A percentile compares a stretch with the other conserved stretches of the same genome.
Evolutionary conservation across 805 yeast species (phyloP).

Genomic region (Saturnispora saitoi): DNA sequence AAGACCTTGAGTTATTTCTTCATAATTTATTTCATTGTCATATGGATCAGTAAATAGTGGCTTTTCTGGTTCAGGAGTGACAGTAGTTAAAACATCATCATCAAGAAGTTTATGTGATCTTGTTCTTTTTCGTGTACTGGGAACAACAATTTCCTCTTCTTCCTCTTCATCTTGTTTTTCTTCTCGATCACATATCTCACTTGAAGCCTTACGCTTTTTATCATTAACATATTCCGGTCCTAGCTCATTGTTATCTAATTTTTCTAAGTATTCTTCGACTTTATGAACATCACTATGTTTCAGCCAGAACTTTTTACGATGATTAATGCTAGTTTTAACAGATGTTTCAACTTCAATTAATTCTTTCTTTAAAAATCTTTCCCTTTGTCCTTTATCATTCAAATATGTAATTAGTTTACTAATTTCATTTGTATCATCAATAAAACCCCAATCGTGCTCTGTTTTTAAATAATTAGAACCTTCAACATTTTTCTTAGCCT

Average conservation of each 20-base stretch:
- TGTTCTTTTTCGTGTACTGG: constrained; percentile 14
- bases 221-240: constrained; percentile 19
- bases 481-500: constrained; percentile 35
- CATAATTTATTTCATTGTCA: constrained; percentile 9
- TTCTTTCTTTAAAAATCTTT: constrained; percentile 57
- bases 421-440: constrained; percentile 54
- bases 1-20: constrained; percentile 9
- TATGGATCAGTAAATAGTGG: constrained; percentile 1
- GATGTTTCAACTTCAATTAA: constrained; percentile 41
- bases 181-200: constrained; percentile 30
- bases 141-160: constrained; percentile 8
- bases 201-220: constrained; percentile 10
- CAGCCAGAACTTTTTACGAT: constrained; percentile 36
- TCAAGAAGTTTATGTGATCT: constrained; percentile 1
- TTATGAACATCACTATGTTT: constrained; percentile 7
- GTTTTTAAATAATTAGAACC: constrained; percentile 45
- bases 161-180: constrained; percentile 21
- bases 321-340: constrained; percentile 40
- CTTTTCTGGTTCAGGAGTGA: constrained; percentile 8
- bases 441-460: constrained; percentile 58
- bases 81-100: constrained; percentile 14
- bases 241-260: constrained; percentile 31
- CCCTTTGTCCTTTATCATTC: constrained; percentile 68
- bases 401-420: constrained; percentile 54
- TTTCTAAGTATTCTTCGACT: constrained; percentile 17